Percentiles rank a stretch among this genome's conserved stretches.
Evolutionary conservation across 78 protist genomes (phyloP).

Genomic region (slime mould (Dictyostelium discoideum)): dicty_2.7 NC_007088.5:3700001-3700500

Average conservation of each 20-base stretch:
- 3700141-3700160: neutral
- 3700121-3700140: neutral
- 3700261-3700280: neutral
- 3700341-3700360: neutral
- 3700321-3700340: constrained; percentile 2
- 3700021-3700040: neutral
- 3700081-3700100: neutral
- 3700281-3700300: neutral
- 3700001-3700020: neutral
- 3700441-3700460: neutral
- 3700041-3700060: neutral
- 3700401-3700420: neutral
- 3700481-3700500: neutral
- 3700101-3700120: neutral
- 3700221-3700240: too few relatives aligned
- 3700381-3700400: too few relatives aligned
- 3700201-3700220: too few relatives aligned
- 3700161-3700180: neutral
- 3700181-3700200: too few relatives aligned
- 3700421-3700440: neutral
- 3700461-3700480: neutral
- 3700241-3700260: too few relatives aligned
- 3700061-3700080: neutral
- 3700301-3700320: neutral
- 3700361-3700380: neutral